Conservation (phyloP, 1,284 basidiomycete genomes). For the Moniliella sp. region DNA sequence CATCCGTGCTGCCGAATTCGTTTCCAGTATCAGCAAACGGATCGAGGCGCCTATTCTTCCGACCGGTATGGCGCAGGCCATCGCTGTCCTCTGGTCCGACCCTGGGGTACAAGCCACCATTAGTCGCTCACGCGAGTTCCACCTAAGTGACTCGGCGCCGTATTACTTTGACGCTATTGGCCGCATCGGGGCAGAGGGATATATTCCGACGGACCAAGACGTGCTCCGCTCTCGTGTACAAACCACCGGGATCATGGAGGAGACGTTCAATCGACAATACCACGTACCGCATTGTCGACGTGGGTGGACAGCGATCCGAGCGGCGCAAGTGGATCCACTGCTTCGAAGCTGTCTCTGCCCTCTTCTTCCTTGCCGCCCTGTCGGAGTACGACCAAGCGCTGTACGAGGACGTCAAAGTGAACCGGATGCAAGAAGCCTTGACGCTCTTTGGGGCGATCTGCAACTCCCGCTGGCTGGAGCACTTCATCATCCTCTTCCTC, state of each 20-base stretch:
- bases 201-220: conserved; percentile 10
- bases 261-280: conserved; percentile 7
- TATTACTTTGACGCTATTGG: no score
- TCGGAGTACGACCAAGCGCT: conserved; percentile 15
- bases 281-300: conserved; percentile 15
- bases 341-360: conserved; percentile 5
- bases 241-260: conserved; percentile 12
- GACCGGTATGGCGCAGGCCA: no score
- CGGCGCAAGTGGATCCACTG: conserved; percentile 11
- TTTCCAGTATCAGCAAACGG: no score
- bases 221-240: conserved; percentile 17
- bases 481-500: no score
- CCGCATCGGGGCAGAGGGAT: conserved; percentile 4
- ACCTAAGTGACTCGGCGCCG: no score
- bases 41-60: no score
- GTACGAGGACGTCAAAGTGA: conserved; percentile 7
- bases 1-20: no score
- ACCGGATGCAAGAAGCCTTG: conserved; percentile 11
- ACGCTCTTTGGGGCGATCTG: conserved; percentile 8
- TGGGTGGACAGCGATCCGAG: conserved; percentile 10
- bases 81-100: no score
- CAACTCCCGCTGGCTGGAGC: no score
- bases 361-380: conserved; percentile 19
- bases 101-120: no score
- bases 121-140: no score